phyloP scores from a whole-genome alignment of 1,139 yeast species.

The Yamadazyma triangularis region DNA sequence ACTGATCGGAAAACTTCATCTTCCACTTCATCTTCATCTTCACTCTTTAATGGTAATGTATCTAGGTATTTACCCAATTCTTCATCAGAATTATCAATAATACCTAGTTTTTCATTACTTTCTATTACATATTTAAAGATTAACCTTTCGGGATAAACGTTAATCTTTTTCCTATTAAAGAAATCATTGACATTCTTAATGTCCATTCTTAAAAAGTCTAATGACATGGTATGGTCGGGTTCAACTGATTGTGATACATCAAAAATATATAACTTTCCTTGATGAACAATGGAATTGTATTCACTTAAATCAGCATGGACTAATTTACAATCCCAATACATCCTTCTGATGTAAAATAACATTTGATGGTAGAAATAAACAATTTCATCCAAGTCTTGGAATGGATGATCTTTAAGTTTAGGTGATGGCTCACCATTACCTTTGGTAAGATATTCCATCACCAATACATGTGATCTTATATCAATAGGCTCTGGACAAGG shows the following conservation, averaged over 20 bases:
- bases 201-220: slow-evolving; percentile 95
- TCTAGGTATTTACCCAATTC: slow-evolving; percentile 35
- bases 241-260: slow-evolving; percentile 98
- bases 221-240: slow-evolving; percentile 96
- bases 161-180: slow-evolving; percentile 65
- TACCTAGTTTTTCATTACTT: slow-evolving; percentile 31
- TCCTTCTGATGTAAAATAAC: slow-evolving; percentile 76
- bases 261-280: slow-evolving; percentile 76
- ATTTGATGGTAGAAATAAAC: slow-evolving; percentile 70
- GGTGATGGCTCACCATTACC: slow-evolving; percentile 89
- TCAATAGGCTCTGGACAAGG: slow-evolving; percentile 93
- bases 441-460: slow-evolving; percentile 84
- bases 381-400: slow-evolving; percentile 59
- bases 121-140: slow-evolving; percentile 70
- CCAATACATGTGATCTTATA: slow-evolving; percentile 82
- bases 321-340: slow-evolving; percentile 83
- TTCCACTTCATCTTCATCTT: slow-evolving; percentile 49
- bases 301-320: slow-evolving; percentile 98
- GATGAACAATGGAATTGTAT: slow-evolving; percentile 84
- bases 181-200: slow-evolving; percentile 91
- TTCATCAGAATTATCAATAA: slow-evolving; percentile 38
- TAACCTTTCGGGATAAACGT: slow-evolving; percentile 74
- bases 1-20: slow-evolving; percentile 87
- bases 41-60: slow-evolving; percentile 49
- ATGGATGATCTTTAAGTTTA: slow-evolving; percentile 74